Evolutionary conservation across 352 stramenopile genomes (phyloP), one percentile per base, ranked within the genome.

Genomic region (Thraustotheca clavata): DNA sequence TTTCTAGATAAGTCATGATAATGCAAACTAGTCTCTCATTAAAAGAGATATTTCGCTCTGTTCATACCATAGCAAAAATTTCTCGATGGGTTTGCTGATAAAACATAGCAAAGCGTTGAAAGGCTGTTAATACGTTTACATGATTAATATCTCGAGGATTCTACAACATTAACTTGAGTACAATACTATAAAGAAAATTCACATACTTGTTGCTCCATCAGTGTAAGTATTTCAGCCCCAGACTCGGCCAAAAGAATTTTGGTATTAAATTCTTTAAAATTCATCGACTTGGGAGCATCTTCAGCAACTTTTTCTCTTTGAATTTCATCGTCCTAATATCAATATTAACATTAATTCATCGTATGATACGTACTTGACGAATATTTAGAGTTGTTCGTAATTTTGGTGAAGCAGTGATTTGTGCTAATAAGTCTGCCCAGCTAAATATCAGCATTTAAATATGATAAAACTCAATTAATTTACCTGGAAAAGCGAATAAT

Each of bases 91-190:
- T 62, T 2, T 39, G 55, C 14, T 29, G 26, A 31, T 62, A 27
- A 50, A 62, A 62, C 55, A 62, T 62, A 16, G 55, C 34, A 62
- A 62, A 62, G 26, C 55, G 55, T 27, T 62, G 55, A 34, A 62
- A 62, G 1, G 55, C 55, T 18, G 55, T 62, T 4, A 62, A 24
- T 3, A 62, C 34, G 22, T 62, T 62, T 26, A 62, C 55, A 41
- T 62, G 38, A 41, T 62, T 62, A 29, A 62, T 18, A 12, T 43
- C 11, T 54, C 43, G 43, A 31, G 43, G 16, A 11, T 11, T 24
- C 6, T 14, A 50, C 6, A 29, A 22, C 27, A 6, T 6, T 14
- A 14, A 6, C 22, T 50, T 6, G 22, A 6, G 43, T 33, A 6
- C 6, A 29, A 29, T 50, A 6, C 7, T 22, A 6, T 22, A 6